Evolutionary conservation across 2,329 filamentous ascomycete species (phyloP), one percentile per base, ranked within the genome.

Genomic region (Cryoendolithus antarcticus): DNA sequence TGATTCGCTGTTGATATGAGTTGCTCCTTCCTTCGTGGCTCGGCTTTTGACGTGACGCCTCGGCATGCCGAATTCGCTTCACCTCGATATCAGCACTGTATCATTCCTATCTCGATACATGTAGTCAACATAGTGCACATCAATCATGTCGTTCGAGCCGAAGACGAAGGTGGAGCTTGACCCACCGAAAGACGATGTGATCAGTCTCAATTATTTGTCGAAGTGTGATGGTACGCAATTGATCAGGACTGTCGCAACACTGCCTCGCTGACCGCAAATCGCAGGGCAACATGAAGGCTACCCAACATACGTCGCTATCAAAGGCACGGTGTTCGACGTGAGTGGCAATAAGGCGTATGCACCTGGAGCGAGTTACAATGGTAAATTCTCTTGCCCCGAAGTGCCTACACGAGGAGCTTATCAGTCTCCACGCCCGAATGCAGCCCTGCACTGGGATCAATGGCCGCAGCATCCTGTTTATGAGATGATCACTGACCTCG

Each of bases 251-350:
- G 10, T n/a, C 24, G 34, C 13, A 21, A 21, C 34, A 35, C 34
- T 3, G 10, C 32, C 11, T 31, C 30, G 30, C 30, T 12, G 30
- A 31, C 11, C 30, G 11, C 9, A 10, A 31, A 12, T 31, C 30
- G 11, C 11, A 31, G 30, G 32, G 9, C 9, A 40, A 38, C 45
- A 86, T 82, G 82, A 15, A 67, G 72, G 66, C 5, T 70, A 67
- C 42, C 73, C 75, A 9, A 77, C 69, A 4, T 67, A 72, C 46
- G 71, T 79, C 29, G 73, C 72, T 10, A 78, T 80, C 55, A 76
- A 71, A 81, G 89, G 91, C 51, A 85, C 82, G 44, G 81, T 98
- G 38, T 98, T 95, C 57, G 89, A 98, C 57, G 91, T 98, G 44
- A 86, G 77, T 15, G 83, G 81, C 37, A 98, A 96, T 62, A 78